Percentiles rank a stretch among this genome's conserved stretches.
phyloP scores from a whole-genome alignment of 495 filamentous ascomycete species.

The Penicillium odoratum region DNA sequence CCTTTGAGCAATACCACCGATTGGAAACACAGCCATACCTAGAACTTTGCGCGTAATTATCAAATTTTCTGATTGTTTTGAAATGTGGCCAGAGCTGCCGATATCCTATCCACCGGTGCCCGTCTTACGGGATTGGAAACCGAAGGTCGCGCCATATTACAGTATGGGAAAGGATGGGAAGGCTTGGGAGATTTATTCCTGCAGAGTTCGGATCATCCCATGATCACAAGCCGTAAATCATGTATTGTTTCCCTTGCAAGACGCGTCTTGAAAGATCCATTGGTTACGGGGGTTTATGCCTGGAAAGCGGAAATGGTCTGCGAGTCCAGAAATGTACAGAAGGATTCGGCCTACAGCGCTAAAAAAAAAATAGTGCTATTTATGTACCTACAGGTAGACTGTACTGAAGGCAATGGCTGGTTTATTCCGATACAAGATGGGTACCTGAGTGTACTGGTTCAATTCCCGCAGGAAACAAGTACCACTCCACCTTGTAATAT shows the following conservation, averaged over 20 bases:
- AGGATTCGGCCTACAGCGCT: background rate
- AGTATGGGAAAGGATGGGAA: background rate
- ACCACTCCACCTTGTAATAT: slow-evolving; percentile 22
- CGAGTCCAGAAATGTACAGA: background rate
- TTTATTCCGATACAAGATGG: slow-evolving; percentile 9
- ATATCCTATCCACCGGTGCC: background rate
- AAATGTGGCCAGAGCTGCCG: background rate
- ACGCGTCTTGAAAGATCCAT: slow-evolving; percentile 12
- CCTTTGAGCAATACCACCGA: slow-evolving; percentile 20
- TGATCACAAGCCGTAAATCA: slow-evolving; percentile 13
- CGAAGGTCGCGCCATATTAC: background rate
- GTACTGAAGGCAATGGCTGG: background rate
- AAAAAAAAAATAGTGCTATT: too few species aligned
- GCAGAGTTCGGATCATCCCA: slow-evolving; percentile 10
- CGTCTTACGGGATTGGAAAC: background rate
- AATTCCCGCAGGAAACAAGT: slow-evolving; percentile 5
- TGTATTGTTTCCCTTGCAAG: slow-evolving; percentile 6
- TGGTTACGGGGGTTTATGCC: background rate
- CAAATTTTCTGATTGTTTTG: slow-evolving; percentile 1
- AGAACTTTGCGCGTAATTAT: background rate
- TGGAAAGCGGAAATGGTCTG: background rate
- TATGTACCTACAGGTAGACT: background rate
- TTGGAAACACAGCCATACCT: slow-evolving; percentile 23
- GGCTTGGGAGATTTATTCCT: slow-evolving; percentile 3
- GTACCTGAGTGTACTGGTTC: background rate